These are phyloP conservation scores for Monilinia polystroma DNA, from an alignment of 2,329 filamentous ascomycete genomes.

Conservation along the genomic window DNA sequence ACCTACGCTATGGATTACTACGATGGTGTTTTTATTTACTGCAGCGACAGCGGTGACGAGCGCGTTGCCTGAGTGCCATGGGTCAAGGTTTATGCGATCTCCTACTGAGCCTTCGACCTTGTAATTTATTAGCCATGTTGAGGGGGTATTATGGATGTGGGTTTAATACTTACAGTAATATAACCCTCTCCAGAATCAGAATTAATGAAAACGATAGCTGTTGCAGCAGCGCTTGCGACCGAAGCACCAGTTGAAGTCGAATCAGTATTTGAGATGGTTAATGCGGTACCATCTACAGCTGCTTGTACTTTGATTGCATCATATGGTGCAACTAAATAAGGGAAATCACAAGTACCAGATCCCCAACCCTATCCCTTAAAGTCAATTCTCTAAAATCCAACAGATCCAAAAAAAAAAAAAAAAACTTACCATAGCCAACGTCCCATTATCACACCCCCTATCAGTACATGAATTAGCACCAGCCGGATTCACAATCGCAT, in stretches of 20 bases:
- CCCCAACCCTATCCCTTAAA: slow-evolving; percentile 17
- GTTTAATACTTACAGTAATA: slow-evolving; percentile 31
- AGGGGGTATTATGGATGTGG: not conserved
- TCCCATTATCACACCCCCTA: slow-evolving; percentile 58
- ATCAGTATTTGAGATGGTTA: slow-evolving; percentile 58
- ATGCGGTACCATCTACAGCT: slow-evolving; percentile 49
- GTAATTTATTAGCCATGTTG: not conserved
- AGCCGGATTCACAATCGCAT: slow-evolving; percentile 58
- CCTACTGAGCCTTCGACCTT: slow-evolving; percentile 46
- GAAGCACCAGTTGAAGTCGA: slow-evolving; percentile 36
- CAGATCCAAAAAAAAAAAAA: not conserved
- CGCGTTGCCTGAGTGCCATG: slow-evolving; percentile 50
- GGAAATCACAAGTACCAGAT: slow-evolving; percentile 6
- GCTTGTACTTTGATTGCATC: slow-evolving; percentile 63
- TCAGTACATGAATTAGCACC: slow-evolving; percentile 65
- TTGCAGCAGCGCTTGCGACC: slow-evolving; percentile 46
- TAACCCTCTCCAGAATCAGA: slow-evolving; percentile 72
- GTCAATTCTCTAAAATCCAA: not conserved
- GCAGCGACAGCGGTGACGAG: slow-evolving; percentile 58
- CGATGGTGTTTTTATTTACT: slow-evolving; percentile 60
- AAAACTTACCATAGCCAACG: slow-evolving; percentile 58
- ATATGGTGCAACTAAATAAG: slow-evolving; percentile 48
- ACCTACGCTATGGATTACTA: slow-evolving; percentile 64
- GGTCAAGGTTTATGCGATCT: slow-evolving; percentile 63
- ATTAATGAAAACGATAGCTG: slow-evolving; percentile 69